A percentile compares a stretch with the other conserved stretches of the same genome.
Conservation (phyloP, 805 yeast genomes). For the Myxozyma sirexii region DNA sequence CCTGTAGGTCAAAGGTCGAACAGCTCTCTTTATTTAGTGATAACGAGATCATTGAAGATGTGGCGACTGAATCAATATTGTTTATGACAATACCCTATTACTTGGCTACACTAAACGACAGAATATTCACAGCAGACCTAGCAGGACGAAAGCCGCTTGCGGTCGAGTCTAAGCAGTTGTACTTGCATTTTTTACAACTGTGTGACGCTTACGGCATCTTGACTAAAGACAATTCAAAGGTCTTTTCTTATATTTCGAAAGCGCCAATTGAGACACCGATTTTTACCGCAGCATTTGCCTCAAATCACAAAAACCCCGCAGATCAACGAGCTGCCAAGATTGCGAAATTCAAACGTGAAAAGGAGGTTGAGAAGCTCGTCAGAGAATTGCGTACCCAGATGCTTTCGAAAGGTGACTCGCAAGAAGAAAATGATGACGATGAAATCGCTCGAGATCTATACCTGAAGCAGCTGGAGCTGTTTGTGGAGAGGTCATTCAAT, state of each 20-base stretch:
- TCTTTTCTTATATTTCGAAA: conserved; percentile 15
- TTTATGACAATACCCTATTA: conserved; percentile 59
- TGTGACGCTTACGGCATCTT: conserved; percentile 27
- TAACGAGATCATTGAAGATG: conserved; percentile 72
- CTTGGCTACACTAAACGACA: conserved; percentile 50
- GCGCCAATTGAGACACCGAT: conserved; percentile 22
- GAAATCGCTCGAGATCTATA: conserved; percentile 68
- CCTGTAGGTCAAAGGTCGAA: conserved; percentile 31
- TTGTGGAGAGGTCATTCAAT: conserved; percentile 56
- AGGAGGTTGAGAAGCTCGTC: conserved; percentile 53
- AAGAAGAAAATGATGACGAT: conserved; percentile 37
- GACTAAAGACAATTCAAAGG: not conserved
- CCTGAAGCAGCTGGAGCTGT: conserved; percentile 56
- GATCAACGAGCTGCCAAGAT: conserved; percentile 70
- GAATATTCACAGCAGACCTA: conserved; percentile 19
- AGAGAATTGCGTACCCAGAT: conserved; percentile 40
- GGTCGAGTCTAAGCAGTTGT: conserved; percentile 18
- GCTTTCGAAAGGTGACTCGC: not conserved
- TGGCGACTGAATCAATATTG: conserved; percentile 61
- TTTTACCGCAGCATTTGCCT: conserved; percentile 11
- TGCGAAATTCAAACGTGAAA: conserved; percentile 63
- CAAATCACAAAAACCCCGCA: conserved; percentile 42
- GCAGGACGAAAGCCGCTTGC: conserved; percentile 23
- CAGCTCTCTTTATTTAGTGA: conserved; percentile 64
- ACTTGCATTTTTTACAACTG: conserved; percentile 17